phyloP scores from a whole-genome alignment of 371 early-diverging fungal species.

The Rhizomucor pusillus region DNA sequence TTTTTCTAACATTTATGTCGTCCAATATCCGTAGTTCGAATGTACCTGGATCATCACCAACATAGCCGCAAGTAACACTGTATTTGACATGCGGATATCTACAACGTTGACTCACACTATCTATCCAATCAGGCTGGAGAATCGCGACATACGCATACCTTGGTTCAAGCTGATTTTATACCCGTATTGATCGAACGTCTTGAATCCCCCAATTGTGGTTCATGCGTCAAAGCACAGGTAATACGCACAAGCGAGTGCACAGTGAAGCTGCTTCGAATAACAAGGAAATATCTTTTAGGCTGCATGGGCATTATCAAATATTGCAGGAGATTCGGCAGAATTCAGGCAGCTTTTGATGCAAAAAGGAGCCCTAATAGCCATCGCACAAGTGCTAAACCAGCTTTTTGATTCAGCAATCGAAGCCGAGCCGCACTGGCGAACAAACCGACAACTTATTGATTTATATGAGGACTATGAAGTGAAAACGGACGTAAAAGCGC shows the following conservation, averaged over 20 bases:
- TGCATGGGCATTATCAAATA: constrained; percentile 50
- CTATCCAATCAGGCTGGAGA: constrained; percentile 56
- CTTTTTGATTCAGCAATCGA: constrained; percentile 11
- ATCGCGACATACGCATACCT: constrained; percentile 42
- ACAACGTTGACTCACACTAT: no score
- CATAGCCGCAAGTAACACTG: constrained; percentile 48
- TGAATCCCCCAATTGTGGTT: constrained; percentile 2
- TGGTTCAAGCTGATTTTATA: constrained; percentile 46
- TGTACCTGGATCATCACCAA: constrained; percentile 63
- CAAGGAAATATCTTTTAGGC: constrained; percentile 13
- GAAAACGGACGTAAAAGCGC: constrained; percentile 30
- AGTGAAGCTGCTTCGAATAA: no score
- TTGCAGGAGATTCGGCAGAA: constrained; percentile 44
- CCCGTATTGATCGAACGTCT: constrained; percentile 30
- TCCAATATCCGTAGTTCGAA: constrained; percentile 58
- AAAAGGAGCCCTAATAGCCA: constrained; percentile 14
- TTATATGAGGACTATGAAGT: constrained; percentile 21
- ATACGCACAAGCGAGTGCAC: constrained; percentile 4
- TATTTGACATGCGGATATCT: neutral
- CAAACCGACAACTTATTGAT: no score
- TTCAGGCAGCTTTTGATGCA: constrained; percentile 32
- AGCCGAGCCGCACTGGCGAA: neutral
- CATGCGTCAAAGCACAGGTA: constrained; percentile 43
- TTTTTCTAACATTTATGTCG: no score
- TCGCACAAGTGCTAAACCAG: constrained; percentile 7